A percentile compares a stretch with the other conserved stretches of the same genome.
These are phyloP conservation scores for Populus tremula DNA, from an alignment of 345 rosid species.

Conservation along the genomic window DNA sequence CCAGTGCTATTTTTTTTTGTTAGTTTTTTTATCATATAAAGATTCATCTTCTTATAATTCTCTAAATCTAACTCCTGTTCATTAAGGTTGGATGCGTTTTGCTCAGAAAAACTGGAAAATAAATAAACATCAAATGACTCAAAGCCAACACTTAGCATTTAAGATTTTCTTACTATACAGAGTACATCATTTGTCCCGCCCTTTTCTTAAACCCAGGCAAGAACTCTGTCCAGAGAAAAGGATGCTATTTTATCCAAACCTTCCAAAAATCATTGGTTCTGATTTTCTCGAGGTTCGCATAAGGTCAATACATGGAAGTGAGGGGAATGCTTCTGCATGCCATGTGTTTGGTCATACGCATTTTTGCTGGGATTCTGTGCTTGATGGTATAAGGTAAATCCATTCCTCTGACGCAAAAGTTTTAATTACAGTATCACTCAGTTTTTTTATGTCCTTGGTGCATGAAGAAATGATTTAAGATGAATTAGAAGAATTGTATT, in stretches of 20 bases:
- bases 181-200: background rate
- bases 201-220: slow-evolving; percentile 36
- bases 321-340: slow-evolving; percentile 38
- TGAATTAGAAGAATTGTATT: background rate
- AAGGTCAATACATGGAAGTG: slow-evolving; percentile 47
- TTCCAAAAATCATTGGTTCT: slow-evolving; percentile 69
- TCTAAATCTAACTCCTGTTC: no score
- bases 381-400: slow-evolving; percentile 61
- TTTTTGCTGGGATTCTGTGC: slow-evolving; percentile 64
- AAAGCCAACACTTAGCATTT: background rate
- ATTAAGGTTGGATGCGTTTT: no score
- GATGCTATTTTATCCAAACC: slow-evolving; percentile 63
- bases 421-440: background rate
- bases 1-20: background rate
- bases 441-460: background rate
- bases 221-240: slow-evolving; percentile 77
- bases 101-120: background rate
- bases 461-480: background rate
- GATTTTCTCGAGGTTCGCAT: slow-evolving; percentile 55
- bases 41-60: no score
- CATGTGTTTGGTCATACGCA: slow-evolving; percentile 77
- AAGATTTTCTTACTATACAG: background rate
- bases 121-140: background rate
- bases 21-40: background rate
- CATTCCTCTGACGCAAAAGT: background rate